These are phyloP conservation scores for Coemansia sp. DNA, from an alignment of 192 early-diverging fungal genomes.

Conservation along the genomic window DNA sequence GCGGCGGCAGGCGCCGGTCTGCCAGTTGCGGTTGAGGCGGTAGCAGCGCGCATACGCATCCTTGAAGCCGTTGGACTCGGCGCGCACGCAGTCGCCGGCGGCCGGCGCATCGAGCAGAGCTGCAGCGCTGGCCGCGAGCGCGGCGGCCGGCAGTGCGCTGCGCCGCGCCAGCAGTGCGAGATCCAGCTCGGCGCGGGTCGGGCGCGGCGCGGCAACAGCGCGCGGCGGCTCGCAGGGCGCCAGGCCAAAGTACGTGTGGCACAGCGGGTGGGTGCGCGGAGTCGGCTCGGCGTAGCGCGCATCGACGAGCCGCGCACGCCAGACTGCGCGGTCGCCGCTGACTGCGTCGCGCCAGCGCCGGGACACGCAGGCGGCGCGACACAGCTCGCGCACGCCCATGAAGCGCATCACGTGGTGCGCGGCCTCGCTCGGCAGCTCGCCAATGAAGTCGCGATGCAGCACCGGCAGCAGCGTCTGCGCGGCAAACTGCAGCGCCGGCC, in stretches of 20 bases:
- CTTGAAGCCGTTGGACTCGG: constrained; percentile 67
- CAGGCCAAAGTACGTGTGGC: constrained; percentile 48
- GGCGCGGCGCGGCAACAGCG: constrained; percentile 4
- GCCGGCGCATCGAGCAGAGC: constrained; percentile 2
- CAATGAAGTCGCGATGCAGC: constrained; percentile 89
- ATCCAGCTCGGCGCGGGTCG: constrained; percentile 31
- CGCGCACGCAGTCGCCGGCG: neutral
- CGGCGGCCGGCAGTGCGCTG: neutral
- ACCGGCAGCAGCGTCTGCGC: constrained; percentile 84
- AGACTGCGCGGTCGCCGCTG: constrained; percentile 63
- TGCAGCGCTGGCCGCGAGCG: constrained; percentile 5
- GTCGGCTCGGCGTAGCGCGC: constrained; percentile 35
- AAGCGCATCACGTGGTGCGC: constrained; percentile 77
- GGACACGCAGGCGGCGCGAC: constrained; percentile 78
- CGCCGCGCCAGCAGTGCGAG: constrained; percentile 31
- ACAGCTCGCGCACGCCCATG: constrained; percentile 78
- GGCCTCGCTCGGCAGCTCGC: constrained; percentile 68
- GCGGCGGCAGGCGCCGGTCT: constrained; percentile 68
- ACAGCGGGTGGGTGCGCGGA: constrained; percentile 38
- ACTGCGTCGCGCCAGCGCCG: constrained; percentile 76
- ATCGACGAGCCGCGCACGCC: constrained; percentile 42
- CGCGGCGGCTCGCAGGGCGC: constrained; percentile 27
- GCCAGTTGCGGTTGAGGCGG: constrained; percentile 84
- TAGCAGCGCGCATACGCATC: constrained; percentile 76
- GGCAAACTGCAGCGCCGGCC: constrained; percentile 87